Percentiles rank a stretch among this genome's conserved stretches.
These are phyloP conservation scores for Aleurites moluccanus DNA, from an alignment of 441 rosid species.

Conservation along the genomic window DNA sequence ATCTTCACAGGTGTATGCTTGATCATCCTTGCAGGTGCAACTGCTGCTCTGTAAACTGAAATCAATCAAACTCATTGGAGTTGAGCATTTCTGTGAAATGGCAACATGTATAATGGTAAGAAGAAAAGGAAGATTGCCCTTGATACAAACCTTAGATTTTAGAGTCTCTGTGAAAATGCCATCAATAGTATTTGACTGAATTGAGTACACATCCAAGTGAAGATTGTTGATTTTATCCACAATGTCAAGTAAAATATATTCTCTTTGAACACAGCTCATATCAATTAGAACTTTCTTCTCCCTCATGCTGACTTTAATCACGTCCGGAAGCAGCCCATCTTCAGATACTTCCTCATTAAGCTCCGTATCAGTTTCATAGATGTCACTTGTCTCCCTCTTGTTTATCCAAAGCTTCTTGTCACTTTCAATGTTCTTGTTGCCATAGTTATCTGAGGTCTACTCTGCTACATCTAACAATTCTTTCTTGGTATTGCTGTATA, in stretches of 20 bases:
- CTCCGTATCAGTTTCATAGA: constrained; percentile 36
- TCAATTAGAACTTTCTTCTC: constrained; percentile 64
- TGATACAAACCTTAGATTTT: constrained; percentile 55
- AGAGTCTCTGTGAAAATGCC: constrained; percentile 53
- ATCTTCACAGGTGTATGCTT: constrained; percentile 59
- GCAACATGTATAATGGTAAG: too few relatives aligned
- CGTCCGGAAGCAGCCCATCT: constrained; percentile 33
- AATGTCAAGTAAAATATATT: constrained; percentile 62
- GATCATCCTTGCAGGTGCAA: constrained; percentile 63
- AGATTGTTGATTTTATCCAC: constrained; percentile 70
- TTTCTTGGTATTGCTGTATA: constrained; percentile 42
- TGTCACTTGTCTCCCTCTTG: constrained; percentile 58
- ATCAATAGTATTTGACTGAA: constrained; percentile 57
- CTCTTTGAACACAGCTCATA: constrained; percentile 62
- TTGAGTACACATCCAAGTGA: constrained; percentile 64
- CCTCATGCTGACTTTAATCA: constrained; percentile 52
- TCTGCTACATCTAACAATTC: constrained; percentile 47
- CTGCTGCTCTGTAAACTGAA: constrained; percentile 66
- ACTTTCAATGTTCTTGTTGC: constrained; percentile 33
- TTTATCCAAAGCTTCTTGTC: constrained; percentile 47
- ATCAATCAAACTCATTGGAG: constrained; percentile 10
- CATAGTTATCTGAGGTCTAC: constrained; percentile 65
- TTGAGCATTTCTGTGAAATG: neutral
- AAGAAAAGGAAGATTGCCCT: too few relatives aligned
- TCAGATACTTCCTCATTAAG: neutral